Percentiles rank a stretch among this genome's conserved stretches.
Evolutionary conservation across 208 protist genomes (phyloP).

Genomic region (Leishmania arabica): DNA sequence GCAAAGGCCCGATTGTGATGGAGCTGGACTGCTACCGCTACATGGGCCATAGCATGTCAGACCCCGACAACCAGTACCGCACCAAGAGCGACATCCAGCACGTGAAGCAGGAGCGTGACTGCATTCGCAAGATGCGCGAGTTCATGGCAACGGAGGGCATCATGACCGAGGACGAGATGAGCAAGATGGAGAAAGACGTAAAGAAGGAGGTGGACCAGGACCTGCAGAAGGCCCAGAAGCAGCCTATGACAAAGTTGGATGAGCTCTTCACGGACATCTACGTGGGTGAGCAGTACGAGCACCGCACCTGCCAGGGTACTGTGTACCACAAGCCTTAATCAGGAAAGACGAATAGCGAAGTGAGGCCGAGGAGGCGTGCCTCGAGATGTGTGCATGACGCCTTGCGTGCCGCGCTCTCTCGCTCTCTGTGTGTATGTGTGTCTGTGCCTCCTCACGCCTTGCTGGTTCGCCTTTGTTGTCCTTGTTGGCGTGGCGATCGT

Average conservation of each 20-base stretch:
- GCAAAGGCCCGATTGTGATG: constrained; percentile 95
- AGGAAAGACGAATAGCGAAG: not conserved
- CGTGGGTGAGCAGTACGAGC: constrained; percentile 72
- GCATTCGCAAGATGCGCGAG: constrained; percentile 88
- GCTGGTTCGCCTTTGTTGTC: not conserved
- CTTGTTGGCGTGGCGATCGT: not conserved
- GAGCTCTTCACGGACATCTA: constrained; percentile 95
- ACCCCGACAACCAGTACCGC: constrained; percentile 97
- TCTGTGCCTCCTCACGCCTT: not conserved
- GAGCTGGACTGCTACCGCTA: constrained; percentile 97
- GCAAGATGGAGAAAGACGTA: constrained; percentile 88
- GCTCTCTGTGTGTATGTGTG: not conserved
- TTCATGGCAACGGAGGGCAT: constrained; percentile 84
- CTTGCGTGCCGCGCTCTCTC: not conserved
- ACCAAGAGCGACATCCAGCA: constrained; percentile 94
- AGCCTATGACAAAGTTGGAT: constrained; percentile 51
- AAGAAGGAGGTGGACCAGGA: constrained; percentile 94
- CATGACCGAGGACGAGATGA: constrained; percentile 96
- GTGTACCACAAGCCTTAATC: constrained; percentile 64
- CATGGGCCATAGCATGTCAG: constrained; percentile 98
- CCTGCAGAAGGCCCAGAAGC: constrained; percentile 86
- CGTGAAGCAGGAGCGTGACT: constrained; percentile 91
- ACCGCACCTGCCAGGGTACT: constrained; percentile 84
- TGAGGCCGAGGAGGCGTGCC: not conserved
- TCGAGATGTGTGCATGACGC: not conserved